Conservation (phyloP, 441 rosid genomes). For the Erodium texanum region DNA sequence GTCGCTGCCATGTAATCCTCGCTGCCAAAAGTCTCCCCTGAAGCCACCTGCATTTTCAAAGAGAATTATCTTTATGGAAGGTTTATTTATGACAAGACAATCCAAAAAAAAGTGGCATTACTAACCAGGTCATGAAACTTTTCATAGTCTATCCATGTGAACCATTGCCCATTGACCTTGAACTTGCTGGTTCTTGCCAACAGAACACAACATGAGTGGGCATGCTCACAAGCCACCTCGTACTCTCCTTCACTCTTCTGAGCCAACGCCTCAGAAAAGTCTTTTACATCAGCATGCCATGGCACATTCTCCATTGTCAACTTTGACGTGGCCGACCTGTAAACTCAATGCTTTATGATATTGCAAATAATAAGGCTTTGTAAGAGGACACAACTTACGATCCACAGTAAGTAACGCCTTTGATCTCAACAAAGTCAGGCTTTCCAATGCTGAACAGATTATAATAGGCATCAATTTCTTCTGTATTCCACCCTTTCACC, state of each 20-base stretch:
- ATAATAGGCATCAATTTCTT: slow-evolving; percentile 75
- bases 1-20: slow-evolving; percentile 74
- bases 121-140: slow-evolving; percentile 85
- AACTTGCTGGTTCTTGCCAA: slow-evolving; percentile 75
- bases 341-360: slow-evolving; percentile 12
- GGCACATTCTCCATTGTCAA: slow-evolving; percentile 95
- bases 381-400: slow-evolving; percentile 37
- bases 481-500: slow-evolving; percentile 94
- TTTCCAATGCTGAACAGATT: slow-evolving; percentile 74
- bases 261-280: slow-evolving; percentile 76
- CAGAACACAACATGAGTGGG: slow-evolving; percentile 88
- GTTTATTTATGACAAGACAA: neutral
- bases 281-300: slow-evolving; percentile 87
- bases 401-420: slow-evolving; percentile 95
- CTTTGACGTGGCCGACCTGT: slow-evolving; percentile 85
- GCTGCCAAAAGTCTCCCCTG: slow-evolving; percentile 70
- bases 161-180: slow-evolving; percentile 72
- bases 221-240: slow-evolving; percentile 91
- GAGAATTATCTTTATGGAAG: neutral
- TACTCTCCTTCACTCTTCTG: slow-evolving; percentile 65
- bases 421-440: slow-evolving; percentile 91
- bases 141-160: slow-evolving; percentile 91
- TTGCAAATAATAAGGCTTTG: slow-evolving; percentile 2
- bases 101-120: slow-evolving; percentile 1
- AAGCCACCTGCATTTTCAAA: slow-evolving; percentile 51